Conservation (phyloP, 257 asterid species). For the Voacanga thouarsii region DNA sequence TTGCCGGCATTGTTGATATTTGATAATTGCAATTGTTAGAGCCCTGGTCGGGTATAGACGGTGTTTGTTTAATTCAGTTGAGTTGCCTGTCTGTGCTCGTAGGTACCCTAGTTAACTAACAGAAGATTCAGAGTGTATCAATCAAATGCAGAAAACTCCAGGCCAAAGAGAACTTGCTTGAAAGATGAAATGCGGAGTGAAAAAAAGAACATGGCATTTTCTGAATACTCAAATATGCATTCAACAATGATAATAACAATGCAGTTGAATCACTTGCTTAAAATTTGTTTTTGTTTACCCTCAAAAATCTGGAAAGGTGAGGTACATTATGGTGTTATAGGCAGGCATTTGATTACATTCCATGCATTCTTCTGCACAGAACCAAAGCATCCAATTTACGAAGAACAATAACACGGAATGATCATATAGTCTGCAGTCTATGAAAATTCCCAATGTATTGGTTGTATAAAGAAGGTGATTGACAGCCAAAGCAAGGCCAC, state of each 20-base stretch:
- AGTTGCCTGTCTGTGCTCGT: no score
- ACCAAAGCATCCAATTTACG: neutral
- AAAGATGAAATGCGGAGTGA: no score
- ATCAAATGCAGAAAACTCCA: neutral
- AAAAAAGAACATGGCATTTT: no score
- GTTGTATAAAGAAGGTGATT: neutral
- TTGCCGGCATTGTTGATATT: no score
- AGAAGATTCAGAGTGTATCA: neutral
- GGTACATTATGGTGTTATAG: neutral
- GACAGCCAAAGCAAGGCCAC: constrained; percentile 1
- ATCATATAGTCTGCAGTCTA: neutral
- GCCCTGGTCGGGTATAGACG: no score
- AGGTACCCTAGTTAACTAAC: no score
- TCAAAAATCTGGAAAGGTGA: neutral
- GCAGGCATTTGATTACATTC: neutral
- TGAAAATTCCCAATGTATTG: neutral
- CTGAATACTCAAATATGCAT: neutral
- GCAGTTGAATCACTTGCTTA: neutral
- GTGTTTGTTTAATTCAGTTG: no score
- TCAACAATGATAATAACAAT: neutral
- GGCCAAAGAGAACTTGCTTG: no score
- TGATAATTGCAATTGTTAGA: no score
- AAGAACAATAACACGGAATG: neutral
- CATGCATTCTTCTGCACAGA: neutral
- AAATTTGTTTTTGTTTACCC: neutral